phyloP scores from a whole-genome alignment of 2,329 filamentous ascomycete species.

The Alternaria sp. region DNA sequence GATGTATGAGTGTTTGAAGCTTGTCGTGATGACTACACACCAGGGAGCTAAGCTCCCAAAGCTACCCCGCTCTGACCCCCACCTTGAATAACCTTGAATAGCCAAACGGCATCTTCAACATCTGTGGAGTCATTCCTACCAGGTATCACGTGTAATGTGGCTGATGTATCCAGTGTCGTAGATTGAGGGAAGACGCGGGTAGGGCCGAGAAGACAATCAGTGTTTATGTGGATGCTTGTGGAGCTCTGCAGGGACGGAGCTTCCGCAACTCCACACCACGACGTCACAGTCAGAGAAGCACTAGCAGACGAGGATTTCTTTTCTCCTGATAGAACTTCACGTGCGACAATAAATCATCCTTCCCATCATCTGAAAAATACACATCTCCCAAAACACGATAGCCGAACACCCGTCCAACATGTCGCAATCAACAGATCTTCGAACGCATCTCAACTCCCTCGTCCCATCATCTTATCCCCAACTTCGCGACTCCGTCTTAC shows the following conservation, averaged over 20 bases:
- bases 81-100: neutral
- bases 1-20: neutral
- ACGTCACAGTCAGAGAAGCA: constrained; percentile 13
- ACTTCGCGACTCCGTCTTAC: constrained; percentile 23
- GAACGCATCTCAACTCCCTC: constrained; percentile 9
- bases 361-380: neutral
- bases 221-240: constrained; percentile 3
- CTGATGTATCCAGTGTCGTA: neutral
- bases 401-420: neutral
- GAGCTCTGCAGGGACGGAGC: neutral
- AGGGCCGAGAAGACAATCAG: neutral
- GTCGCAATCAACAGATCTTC: constrained; percentile 8
- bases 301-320: constrained; percentile 7
- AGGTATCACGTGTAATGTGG: neutral
- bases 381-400: neutral
- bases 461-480: constrained; percentile 7
- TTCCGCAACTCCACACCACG: constrained; percentile 14
- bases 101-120: neutral
- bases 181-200: neutral
- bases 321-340: neutral
- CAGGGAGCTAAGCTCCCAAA: neutral
- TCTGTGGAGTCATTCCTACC: neutral
- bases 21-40: neutral
- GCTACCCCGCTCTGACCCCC: constrained; percentile 12
- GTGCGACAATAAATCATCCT: neutral